phyloP scores from a whole-genome alignment of 164 flowering plant genomes.

The Echeveria elegans region DNA sequence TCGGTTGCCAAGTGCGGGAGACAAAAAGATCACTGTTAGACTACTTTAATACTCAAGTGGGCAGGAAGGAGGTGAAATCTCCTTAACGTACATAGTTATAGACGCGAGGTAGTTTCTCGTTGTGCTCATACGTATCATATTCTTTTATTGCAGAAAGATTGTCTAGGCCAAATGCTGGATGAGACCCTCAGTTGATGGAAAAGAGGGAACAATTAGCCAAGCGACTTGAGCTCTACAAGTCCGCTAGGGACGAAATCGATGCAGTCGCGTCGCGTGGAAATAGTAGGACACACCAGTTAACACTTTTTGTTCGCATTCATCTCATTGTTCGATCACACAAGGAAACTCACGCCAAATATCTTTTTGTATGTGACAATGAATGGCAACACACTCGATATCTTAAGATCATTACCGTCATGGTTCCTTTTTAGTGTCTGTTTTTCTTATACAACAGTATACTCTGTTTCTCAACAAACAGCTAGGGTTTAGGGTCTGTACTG shows the following conservation, averaged over 20 bases:
- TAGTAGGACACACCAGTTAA: conserved; percentile 18
- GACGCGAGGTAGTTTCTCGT: background rate
- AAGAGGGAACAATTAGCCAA: conserved; percentile 59
- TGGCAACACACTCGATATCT: too few species aligned
- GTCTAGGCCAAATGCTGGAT: conserved; percentile 80
- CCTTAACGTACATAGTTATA: background rate
- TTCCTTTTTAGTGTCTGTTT: too few species aligned
- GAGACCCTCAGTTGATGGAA: conserved; percentile 92
- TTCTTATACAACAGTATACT: too few species aligned
- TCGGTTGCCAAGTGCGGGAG: conserved; percentile 83
- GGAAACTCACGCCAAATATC: background rate
- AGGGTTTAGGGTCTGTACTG: too few species aligned
- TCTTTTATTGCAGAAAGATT: conserved; percentile 57
- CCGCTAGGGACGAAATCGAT: conserved; percentile 89
- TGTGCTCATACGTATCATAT: background rate
- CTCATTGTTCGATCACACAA: background rate
- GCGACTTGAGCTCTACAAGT: conserved; percentile 78
- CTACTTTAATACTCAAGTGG: conserved; percentile 68
- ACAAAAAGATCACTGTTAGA: conserved; percentile 76
- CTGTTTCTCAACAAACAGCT: too few species aligned
- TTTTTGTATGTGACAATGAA: background rate
- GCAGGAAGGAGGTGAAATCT: conserved; percentile 65
- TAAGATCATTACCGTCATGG: too few species aligned
- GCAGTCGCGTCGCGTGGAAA: conserved; percentile 86
- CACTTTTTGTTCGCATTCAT: background rate